A percentile compares a stretch with the other conserved stretches of the same genome.
These are phyloP conservation scores for Fomitiporia mediterranea DNA, from an alignment of 1,284 basidiomycete genomes.

Conservation along the genomic window DNA sequence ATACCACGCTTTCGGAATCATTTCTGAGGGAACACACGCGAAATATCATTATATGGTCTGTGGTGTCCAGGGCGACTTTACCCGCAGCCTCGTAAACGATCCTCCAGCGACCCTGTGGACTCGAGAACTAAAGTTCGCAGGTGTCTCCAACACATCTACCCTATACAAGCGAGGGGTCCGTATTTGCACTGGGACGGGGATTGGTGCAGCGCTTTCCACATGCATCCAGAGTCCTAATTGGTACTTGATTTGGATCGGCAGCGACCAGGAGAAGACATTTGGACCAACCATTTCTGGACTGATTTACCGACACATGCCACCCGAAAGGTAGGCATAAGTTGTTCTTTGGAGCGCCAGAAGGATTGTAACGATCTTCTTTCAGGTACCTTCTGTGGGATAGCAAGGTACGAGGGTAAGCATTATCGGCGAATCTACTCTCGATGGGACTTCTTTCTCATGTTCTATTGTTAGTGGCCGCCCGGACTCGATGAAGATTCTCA, in stretches of 20 bases:
- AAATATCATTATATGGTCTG: constrained; percentile 74
- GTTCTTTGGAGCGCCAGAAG: not conserved
- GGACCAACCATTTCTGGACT: constrained; percentile 68
- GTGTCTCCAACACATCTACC: constrained; percentile 72
- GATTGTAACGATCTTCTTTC: not conserved
- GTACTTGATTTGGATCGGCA: constrained; percentile 78
- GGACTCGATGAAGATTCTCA: constrained; percentile 70
- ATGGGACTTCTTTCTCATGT: not conserved
- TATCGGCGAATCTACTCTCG: not conserved
- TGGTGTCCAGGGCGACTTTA: constrained; percentile 77
- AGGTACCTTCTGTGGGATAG: constrained; percentile 68
- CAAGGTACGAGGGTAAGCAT: constrained; percentile 43
- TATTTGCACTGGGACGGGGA: constrained; percentile 74
- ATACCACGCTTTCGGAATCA: constrained; percentile 59
- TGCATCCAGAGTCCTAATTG: constrained; percentile 67
- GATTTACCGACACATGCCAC: constrained; percentile 60
- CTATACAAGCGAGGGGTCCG: constrained; percentile 72
- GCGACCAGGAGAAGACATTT: constrained; percentile 73
- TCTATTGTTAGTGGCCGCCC: constrained; percentile 49
- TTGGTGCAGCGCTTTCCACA: constrained; percentile 71
- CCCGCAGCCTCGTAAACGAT: constrained; percentile 60
- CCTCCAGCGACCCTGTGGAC: constrained; percentile 69
- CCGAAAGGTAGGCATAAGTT: constrained; percentile 39
- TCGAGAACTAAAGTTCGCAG: constrained; percentile 72
- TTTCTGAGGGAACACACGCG: constrained; percentile 61